These are phyloP conservation scores for Zygotorulaspora chibaensis DNA, from an alignment of 805 yeast genomes.

Conservation along the genomic window DNA sequence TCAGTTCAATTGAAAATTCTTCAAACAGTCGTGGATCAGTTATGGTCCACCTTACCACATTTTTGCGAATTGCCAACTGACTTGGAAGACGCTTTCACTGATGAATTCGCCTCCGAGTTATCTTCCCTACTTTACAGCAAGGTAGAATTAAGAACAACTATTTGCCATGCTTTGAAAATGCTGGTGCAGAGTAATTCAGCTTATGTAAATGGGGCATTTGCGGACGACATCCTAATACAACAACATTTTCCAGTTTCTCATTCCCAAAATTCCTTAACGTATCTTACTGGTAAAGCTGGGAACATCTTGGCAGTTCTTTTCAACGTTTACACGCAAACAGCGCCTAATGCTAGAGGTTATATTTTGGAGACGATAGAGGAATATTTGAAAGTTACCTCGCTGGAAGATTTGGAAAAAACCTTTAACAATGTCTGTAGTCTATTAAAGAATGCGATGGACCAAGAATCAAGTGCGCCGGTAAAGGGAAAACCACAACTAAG, in stretches of 20 bases:
- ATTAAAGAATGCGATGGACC: conserved; percentile 68
- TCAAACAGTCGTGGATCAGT: conserved; percentile 81
- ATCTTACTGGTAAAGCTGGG: conserved; percentile 59
- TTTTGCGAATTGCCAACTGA: conserved; percentile 87
- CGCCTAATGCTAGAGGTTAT: conserved; percentile 76
- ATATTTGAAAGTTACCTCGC: conserved; percentile 64
- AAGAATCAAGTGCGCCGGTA: conserved; percentile 40
- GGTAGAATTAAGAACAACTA: conserved; percentile 69
- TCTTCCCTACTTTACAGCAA: conserved; percentile 71
- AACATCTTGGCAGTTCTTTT: conserved; percentile 82
- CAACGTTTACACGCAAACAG: conserved; percentile 88
- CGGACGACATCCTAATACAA: conserved; percentile 53
- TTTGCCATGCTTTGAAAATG: conserved; percentile 75
- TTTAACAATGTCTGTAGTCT: conserved; percentile 83
- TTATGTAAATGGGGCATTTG: conserved; percentile 56
- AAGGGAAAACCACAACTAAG: conserved; percentile 44
- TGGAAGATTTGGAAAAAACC: conserved; percentile 63
- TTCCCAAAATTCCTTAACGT: conserved; percentile 56
- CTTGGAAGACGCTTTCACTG: conserved; percentile 57
- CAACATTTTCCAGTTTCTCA: conserved; percentile 55
- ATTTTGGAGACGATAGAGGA: conserved; percentile 83
- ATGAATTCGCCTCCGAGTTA: conserved; percentile 70
- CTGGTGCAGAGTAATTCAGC: conserved; percentile 66
- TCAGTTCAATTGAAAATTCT: conserved; percentile 74
- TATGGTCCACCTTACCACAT: conserved; percentile 87